Evolutionary conservation across 768 basidiomycete genomes (phyloP), one percentile per base, ranked within the genome.

Genomic region (Naganishia randhawae): DNA sequence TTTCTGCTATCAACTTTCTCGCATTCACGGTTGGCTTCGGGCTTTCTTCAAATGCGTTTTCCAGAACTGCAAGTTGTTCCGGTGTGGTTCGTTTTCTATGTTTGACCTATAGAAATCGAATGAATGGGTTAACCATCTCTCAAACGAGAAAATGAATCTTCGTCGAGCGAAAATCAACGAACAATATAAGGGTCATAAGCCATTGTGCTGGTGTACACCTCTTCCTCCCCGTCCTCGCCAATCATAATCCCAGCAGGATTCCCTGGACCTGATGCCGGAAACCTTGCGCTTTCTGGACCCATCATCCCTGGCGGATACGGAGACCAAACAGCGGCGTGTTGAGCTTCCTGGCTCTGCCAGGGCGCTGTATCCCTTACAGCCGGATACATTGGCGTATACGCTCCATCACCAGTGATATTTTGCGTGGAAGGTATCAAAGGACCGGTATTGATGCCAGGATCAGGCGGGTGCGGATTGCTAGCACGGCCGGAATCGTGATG

Each of bases 61-160:
- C 95, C 72, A 98, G 86, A 72, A 91, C 86, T 80, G 88, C 88
- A 76, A 96, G 88, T 82, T 98, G 95, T 22, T 86, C 83, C 37
- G 87, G 86, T 33, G 92, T 91, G 0, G 95, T 98, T 63, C 95
- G 84, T 74, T 92, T 90, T 69, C 93, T 84, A 75, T 95, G 93
- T 82, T 95, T 95, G 82, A 96, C 90, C 82, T 94, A 89, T 0
- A 29, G 37, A 13, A 32, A 42, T n/a, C 32, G 33, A 55, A 17
- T 9, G 2, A 19, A 11, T 17, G 54, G 7, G 45, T 48, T 22
- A 48, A 22, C 45, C 45, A 48, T n/a, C n/a, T 22, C 13, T 22
- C 45, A 4, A 48, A 11, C n/a, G n/a, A n/a, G n/a, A n/a, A n/a
- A n/a, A n/a, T n/a, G n/a, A n/a, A n/a, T n/a, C n/a, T n/a, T n/a